Percentiles rank a stretch among this genome's conserved stretches.
Conservation (phyloP, 2,329 filamentous ascomycete genomes). For the Fusarium sp. region DNA sequence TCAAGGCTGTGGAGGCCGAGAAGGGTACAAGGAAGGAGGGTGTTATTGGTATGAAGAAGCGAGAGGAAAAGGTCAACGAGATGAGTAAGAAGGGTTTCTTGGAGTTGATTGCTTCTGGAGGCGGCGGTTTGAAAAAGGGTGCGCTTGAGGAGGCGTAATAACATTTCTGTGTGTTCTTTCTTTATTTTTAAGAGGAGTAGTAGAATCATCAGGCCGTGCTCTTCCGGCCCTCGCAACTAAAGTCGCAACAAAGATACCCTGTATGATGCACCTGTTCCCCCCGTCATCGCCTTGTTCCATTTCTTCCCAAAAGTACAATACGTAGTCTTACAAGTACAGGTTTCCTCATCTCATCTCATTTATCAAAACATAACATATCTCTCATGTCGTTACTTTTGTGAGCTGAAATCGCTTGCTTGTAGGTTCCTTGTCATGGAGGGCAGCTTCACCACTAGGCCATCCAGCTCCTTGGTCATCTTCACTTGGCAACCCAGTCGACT, state of each 20-base stretch:
- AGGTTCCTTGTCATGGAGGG: slow-evolving; percentile 96
- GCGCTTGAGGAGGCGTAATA: slow-evolving; percentile 67
- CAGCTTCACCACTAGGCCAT: slow-evolving; percentile 86
- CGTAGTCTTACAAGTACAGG: slow-evolving; percentile 48
- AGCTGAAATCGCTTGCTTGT: slow-evolving; percentile 90
- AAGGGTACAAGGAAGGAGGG: slow-evolving; percentile 76
- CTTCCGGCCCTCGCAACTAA: slow-evolving; percentile 45
- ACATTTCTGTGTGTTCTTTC: slow-evolving; percentile 31
- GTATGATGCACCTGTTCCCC: slow-evolving; percentile 46
- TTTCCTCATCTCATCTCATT: slow-evolving; percentile 30
- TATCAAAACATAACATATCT: slow-evolving; percentile 24
- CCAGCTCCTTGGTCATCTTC: slow-evolving; percentile 87
- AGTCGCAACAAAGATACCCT: slow-evolving; percentile 50
- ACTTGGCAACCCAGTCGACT: slow-evolving; percentile 89
- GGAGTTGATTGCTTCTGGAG: slow-evolving; percentile 82
- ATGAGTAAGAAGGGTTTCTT: slow-evolving; percentile 98
- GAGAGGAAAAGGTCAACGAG: slow-evolving; percentile 90
- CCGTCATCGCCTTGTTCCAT: slow-evolving; percentile 39
- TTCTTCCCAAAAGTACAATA: slow-evolving; percentile 42
- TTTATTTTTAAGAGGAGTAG: slow-evolving; percentile 47
- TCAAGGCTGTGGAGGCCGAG: slow-evolving; percentile 84
- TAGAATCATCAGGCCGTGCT: slow-evolving; percentile 46
- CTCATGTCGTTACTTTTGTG: slow-evolving; percentile 28
- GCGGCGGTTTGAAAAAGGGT: slow-evolving; percentile 69
- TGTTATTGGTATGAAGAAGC: slow-evolving; percentile 80